Evolutionary conservation across 345 rosid species (phyloP), one percentile per base, ranked within the genome.

Genomic region (Tarenaya hassleriana): DNA sequence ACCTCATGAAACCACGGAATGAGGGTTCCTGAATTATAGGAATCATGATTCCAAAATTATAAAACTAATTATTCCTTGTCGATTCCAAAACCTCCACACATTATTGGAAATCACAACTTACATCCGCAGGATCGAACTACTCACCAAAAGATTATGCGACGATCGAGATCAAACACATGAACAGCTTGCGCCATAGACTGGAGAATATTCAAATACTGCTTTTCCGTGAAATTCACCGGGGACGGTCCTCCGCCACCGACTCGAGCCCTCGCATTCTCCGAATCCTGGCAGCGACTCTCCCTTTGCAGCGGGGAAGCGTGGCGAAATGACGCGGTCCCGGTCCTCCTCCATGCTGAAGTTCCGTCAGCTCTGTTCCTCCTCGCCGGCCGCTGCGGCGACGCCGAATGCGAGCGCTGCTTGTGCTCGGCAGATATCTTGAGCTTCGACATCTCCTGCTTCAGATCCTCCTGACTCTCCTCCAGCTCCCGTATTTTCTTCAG

Each of bases 181-280:
- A 92, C 90, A 39, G 95, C 70, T 56, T 92, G 98, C 32, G 94
- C 95, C 96, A 92, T 78, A 13, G 88, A 79, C 74, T 92, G 95
- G 68, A 92, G 77, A 15, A 92, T 92, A 61, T 83, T 88, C 73
- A 84, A 72, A 74, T 75, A 88, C 61, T 88, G 95, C 24, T 56
- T 76, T 42, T 88, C 79, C 1, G 78, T 70, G 53, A 88, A 83
- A 44, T 79, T 76, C 29, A 77, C 73, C 3, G 75, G 72, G 15
- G 92, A 65, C 10, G 96, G 81, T 34, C 87, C 82, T 1, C 56
- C 45, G 7, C 16, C 62, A 10, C 47, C 64, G 14, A 44, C 37
- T 45, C 54, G 63, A 42, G 51, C 72, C 33, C 67, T 65, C 13
- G 56, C 69, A 19, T 58, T 52, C n/a, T 33, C 50, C 55, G 63